Percentiles rank a stretch among this genome's conserved stretches.
Evolutionary conservation across 768 basidiomycete species (phyloP).

Genomic region (Cyclocybe cylindracea): DNA sequence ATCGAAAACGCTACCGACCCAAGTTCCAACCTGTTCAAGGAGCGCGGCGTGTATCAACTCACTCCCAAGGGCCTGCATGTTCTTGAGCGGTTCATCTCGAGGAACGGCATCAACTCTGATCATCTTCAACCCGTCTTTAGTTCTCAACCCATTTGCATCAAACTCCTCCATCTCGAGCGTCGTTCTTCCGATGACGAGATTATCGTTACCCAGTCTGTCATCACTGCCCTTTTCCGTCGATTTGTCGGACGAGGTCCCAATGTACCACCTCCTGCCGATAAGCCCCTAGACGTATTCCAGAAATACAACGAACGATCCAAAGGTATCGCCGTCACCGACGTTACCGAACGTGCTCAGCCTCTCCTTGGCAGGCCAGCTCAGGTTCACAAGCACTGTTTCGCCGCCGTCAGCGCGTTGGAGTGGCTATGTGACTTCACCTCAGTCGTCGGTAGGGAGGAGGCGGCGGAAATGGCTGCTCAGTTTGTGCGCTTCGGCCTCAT

Average conservation of each 20-base stretch:
- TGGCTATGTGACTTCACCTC: slow-evolving; percentile 99
- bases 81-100: slow-evolving; percentile 98
- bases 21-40: slow-evolving; percentile 89
- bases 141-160: slow-evolving; percentile 95
- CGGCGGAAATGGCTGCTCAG: slow-evolving; percentile 96
- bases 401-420: slow-evolving; percentile 85
- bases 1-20: slow-evolving; percentile 97
- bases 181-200: slow-evolving; percentile 95
- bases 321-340: slow-evolving; percentile 70
- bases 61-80: slow-evolving; percentile 99
- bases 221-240: slow-evolving; percentile 94
- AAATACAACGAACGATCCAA: slow-evolving; percentile 81
- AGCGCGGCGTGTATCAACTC: slow-evolving; percentile 92
- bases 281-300: slow-evolving; percentile 60
- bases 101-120: slow-evolving; percentile 97
- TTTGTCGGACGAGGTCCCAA: slow-evolving; percentile 90
- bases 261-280: slow-evolving; percentile 52
- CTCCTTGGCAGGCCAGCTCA: slow-evolving; percentile 48
- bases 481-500: slow-evolving; percentile 96
- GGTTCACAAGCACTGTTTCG: slow-evolving; percentile 73
- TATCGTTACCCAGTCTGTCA: slow-evolving; percentile 90
- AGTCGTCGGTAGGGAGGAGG: slow-evolving; percentile 93
- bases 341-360: slow-evolving; percentile 65
- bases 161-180: slow-evolving; percentile 94
- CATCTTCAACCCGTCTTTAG: slow-evolving; percentile 88